phyloP scores from a whole-genome alignment of 2,329 filamentous ascomycete species.

The Hypomyces rosellus region DNA sequence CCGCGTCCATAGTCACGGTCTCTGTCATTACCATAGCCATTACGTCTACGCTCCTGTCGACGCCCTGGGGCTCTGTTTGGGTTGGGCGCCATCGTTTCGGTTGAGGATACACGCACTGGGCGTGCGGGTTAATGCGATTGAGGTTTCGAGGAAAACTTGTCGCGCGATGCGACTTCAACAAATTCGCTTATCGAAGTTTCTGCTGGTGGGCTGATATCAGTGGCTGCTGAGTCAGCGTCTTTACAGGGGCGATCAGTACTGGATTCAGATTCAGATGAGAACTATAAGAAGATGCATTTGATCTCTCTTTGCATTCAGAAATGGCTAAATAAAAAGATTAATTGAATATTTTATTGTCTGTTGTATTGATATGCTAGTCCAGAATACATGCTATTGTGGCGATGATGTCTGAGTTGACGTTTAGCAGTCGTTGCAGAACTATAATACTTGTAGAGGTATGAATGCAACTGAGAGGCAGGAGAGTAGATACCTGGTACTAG shows the following conservation, averaged over 20 bases:
- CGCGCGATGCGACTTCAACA: neutral
- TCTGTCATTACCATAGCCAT: constrained; percentile 12
- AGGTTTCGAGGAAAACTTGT: neutral
- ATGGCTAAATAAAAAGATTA: neutral
- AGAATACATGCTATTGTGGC: too few relatives aligned
- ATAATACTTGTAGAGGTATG: too few relatives aligned
- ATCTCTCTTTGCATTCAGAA: neutral
- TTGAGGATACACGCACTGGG: neutral
- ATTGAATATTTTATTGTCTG: too few relatives aligned
- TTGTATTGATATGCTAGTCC: too few relatives aligned
- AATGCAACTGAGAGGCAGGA: too few relatives aligned
- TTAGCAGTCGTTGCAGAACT: too few relatives aligned
- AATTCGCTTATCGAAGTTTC: neutral
- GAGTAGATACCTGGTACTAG: too few relatives aligned
- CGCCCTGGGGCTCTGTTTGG: constrained; percentile 7
- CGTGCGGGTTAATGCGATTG: neutral
- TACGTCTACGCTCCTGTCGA: constrained; percentile 10
- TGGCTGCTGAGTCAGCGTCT: neutral
- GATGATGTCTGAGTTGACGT: too few relatives aligned
- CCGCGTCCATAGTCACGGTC: constrained; percentile 5
- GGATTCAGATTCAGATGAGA: neutral
- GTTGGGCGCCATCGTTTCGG: constrained; percentile 1
- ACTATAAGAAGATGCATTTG: neutral
- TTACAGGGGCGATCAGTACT: neutral
- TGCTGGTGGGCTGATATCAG: neutral